A percentile compares a stretch with the other conserved stretches of the same genome.
Conservation (phyloP, 306 rosid species). For the Fagus crenata region DNA sequence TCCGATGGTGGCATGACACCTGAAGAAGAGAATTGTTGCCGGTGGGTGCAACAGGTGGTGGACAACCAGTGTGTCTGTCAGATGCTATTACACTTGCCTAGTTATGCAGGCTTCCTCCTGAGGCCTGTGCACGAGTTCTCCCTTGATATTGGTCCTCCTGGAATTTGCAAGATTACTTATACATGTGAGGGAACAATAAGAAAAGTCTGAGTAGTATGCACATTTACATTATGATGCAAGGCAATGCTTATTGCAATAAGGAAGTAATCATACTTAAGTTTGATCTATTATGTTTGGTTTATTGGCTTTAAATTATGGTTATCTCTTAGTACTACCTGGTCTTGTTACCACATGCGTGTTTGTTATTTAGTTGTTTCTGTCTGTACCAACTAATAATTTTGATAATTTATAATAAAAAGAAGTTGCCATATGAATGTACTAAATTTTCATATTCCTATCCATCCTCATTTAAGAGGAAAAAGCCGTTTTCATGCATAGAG, state of each 20-base stretch:
- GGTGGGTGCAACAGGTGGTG: slow-evolving; percentile 67
- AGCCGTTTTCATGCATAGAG: too few species aligned
- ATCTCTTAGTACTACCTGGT: slow-evolving; percentile 11
- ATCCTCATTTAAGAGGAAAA: too few species aligned
- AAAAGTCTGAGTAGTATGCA: slow-evolving; percentile 20
- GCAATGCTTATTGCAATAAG: slow-evolving; percentile 3
- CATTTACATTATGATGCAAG: slow-evolving; percentile 3
- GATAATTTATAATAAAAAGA: slow-evolving; percentile 6
- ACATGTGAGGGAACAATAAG: slow-evolving; percentile 55
- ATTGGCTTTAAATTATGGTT: background rate
- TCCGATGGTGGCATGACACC: background rate
- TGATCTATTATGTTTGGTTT: slow-evolving; percentile 11
- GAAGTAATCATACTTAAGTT: slow-evolving; percentile 19
- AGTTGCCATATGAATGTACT: slow-evolving; percentile 1
- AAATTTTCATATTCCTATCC: background rate
- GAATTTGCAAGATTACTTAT: slow-evolving; percentile 48
- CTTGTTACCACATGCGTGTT: background rate
- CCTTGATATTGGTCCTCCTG: slow-evolving; percentile 41
- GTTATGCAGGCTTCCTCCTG: slow-evolving; percentile 54
- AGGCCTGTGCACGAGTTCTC: slow-evolving; percentile 63
- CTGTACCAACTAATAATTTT: slow-evolving; percentile 17
- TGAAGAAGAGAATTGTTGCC: slow-evolving; percentile 62
- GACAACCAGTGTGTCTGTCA: slow-evolving; percentile 75
- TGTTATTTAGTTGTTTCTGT: background rate
- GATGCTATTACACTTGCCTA: slow-evolving; percentile 55